Conservation (phyloP, 2,329 filamentous ascomycete species). For the Diaporthe nobilis region DNA sequence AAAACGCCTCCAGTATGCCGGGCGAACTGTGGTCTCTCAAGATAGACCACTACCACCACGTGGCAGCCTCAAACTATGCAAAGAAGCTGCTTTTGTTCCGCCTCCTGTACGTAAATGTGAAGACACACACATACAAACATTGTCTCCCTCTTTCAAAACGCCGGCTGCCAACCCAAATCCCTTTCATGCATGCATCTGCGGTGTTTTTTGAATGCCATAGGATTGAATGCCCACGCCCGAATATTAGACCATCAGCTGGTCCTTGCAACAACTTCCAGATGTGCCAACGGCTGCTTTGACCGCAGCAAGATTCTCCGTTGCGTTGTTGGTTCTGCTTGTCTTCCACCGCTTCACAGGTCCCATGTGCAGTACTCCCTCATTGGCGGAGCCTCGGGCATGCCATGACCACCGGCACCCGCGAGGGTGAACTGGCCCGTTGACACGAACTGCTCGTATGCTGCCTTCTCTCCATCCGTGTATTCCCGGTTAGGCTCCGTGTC, state of each 20-base stretch:
- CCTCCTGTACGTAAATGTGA: background rate
- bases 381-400: slow-evolving; percentile 84
- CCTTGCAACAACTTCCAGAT: background rate
- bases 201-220: background rate
- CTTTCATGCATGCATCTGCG: slow-evolving; percentile 5
- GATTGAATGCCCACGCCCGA: background rate
- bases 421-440: slow-evolving; percentile 78
- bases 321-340: background rate
- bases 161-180: background rate
- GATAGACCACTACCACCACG: background rate
- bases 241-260: background rate
- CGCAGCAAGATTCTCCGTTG: background rate
- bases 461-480: slow-evolving; percentile 50
- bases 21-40: background rate
- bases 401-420: slow-evolving; percentile 53
- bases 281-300: background rate
- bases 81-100: slow-evolving; percentile 15
- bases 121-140: background rate
- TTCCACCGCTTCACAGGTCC: slow-evolving; percentile 70
- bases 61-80: background rate
- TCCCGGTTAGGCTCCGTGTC: slow-evolving; percentile 72
- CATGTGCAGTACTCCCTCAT: slow-evolving; percentile 81
- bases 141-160: background rate
- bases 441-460: slow-evolving; percentile 66
- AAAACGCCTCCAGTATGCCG: slow-evolving; percentile 14